Conservation (phyloP, 2,329 filamentous ascomycete genomes). For the Talaromyces sp. region DNA sequence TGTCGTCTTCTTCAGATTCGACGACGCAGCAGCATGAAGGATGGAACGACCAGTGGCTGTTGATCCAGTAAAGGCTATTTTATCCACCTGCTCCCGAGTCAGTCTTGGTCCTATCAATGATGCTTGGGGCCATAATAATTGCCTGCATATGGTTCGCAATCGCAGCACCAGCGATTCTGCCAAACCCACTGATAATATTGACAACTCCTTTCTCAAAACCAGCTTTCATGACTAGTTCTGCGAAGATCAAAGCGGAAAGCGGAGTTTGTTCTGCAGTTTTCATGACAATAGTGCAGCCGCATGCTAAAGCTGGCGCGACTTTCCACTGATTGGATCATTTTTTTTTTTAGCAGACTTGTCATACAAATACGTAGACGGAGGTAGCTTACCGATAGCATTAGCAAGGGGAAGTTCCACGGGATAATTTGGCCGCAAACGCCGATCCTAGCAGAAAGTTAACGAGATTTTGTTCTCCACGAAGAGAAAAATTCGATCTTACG, state of each 20-base stretch:
- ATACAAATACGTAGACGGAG: not conserved
- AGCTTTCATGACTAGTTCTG: constrained; percentile 45
- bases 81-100: constrained; percentile 40
- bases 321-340: constrained; percentile 36
- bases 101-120: not conserved
- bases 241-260: constrained; percentile 49
- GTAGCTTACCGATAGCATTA: constrained; percentile 26
- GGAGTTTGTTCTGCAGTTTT: constrained; percentile 54
- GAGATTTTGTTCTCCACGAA: constrained; percentile 52
- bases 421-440: constrained; percentile 43
- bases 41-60: constrained; percentile 47
- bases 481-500: not conserved
- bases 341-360: not conserved
- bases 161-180: constrained; percentile 54
- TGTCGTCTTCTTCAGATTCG: constrained; percentile 51
- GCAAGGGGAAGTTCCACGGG: constrained; percentile 50
- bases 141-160: constrained; percentile 49
- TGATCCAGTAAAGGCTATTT: constrained; percentile 58
- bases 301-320: constrained; percentile 46
- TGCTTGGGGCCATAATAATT: not conserved
- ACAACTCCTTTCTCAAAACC: constrained; percentile 59
- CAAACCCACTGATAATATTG: constrained; percentile 52
- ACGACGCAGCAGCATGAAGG: constrained; percentile 54
- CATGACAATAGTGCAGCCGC: constrained; percentile 52
- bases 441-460: constrained; percentile 71